These are phyloP conservation scores for Neonectria faginata DNA, from an alignment of 2,329 filamentous ascomycete genomes.

Conservation along the genomic window DNA sequence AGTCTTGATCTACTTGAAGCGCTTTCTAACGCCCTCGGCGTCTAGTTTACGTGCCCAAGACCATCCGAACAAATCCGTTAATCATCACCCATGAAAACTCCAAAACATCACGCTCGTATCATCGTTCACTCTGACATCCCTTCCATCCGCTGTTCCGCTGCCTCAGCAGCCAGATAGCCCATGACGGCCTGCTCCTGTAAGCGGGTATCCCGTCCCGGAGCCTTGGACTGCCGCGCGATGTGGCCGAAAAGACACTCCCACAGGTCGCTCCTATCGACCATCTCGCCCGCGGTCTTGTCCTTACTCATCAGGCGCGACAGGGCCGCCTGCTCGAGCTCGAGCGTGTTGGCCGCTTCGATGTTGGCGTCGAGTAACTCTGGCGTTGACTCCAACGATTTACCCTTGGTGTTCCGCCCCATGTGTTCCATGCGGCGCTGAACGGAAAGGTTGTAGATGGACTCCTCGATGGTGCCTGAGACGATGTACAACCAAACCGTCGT, in stretches of 20 bases:
- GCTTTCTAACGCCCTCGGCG: background rate
- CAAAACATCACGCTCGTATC: background rate
- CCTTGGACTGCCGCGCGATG: constrained; percentile 51
- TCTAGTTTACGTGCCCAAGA: background rate
- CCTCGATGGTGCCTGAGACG: constrained; percentile 89
- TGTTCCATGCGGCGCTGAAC: constrained; percentile 83
- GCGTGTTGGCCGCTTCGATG: constrained; percentile 85
- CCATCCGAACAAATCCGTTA: background rate
- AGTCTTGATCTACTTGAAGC: background rate
- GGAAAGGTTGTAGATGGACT: constrained; percentile 89
- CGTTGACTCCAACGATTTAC: constrained; percentile 55
- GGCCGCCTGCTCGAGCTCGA: constrained; percentile 81
- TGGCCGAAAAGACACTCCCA: constrained; percentile 90
- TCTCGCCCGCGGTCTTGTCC: constrained; percentile 79
- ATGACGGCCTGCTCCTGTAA: constrained; percentile 52
- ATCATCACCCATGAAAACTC: background rate
- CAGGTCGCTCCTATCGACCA: constrained; percentile 81
- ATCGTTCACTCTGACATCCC: constrained; percentile 19
- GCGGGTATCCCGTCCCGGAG: constrained; percentile 41
- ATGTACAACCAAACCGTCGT: constrained; percentile 98
- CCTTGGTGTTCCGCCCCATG: constrained; percentile 62
- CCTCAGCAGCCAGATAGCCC: constrained; percentile 59
- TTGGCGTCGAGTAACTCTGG: constrained; percentile 67
- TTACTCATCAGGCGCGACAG: constrained; percentile 78
- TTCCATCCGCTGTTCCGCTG: constrained; percentile 53